phyloP scores from a whole-genome alignment of 495 filamentous ascomycete genomes.

The Hyaloscypha hepaticicola region DNA sequence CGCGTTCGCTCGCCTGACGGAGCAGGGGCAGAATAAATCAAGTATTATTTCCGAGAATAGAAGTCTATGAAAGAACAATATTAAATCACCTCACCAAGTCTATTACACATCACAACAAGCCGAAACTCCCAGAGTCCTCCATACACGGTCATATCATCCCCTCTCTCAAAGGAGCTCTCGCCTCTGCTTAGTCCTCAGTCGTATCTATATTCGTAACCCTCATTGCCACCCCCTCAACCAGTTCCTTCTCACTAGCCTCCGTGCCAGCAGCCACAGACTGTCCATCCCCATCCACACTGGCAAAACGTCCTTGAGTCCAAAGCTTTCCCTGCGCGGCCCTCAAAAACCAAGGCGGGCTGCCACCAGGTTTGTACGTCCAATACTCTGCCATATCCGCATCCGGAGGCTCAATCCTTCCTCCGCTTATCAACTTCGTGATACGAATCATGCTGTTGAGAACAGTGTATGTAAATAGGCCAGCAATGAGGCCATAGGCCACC shows the following conservation, averaged over 20 bases:
- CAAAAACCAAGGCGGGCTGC: constrained; percentile 28
- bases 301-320: constrained; percentile 6
- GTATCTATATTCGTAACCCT: not conserved
- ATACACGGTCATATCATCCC: not conserved
- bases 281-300: constrained; percentile 2
- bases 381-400: constrained; percentile 73
- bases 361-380: constrained; percentile 62
- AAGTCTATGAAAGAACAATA: not conserved
- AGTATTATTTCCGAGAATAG: not conserved
- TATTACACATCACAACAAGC: not conserved
- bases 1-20: too few species aligned
- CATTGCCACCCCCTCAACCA: constrained; percentile 10
- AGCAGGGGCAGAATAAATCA: not conserved
- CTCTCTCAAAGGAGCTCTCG: not conserved
- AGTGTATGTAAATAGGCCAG: constrained; percentile 73
- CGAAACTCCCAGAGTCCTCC: not conserved
- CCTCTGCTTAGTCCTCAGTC: not conserved
- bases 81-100: not conserved
- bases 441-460: constrained; percentile 65
- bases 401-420: constrained; percentile 62
- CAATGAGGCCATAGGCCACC: constrained; percentile 77
- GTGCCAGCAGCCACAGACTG: constrained; percentile 4
- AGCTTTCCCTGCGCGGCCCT: constrained; percentile 22
- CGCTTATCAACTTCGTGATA: constrained; percentile 54
- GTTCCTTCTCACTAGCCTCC: constrained; percentile 7